Evolutionary conservation across 106 monocot genomes (phyloP), one percentile per base, ranked within the genome.

Genomic region (Platanthera guangdongensis): DNA sequence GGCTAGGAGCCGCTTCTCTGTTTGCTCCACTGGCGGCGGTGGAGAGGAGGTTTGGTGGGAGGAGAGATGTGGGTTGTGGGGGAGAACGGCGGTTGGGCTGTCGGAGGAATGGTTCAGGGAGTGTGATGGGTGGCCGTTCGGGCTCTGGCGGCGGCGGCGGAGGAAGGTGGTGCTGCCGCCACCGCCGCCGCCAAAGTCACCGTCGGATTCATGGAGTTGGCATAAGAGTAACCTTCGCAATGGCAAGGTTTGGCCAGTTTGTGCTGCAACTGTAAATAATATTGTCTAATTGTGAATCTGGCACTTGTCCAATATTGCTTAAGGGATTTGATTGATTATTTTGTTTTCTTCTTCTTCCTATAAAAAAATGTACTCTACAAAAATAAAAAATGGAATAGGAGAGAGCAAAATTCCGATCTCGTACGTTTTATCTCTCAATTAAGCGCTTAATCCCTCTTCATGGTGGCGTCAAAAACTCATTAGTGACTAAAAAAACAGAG

Each of bases 41-140:
- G 47, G 25, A 39, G 62, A 45, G 21, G 47, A 22, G n/a, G 15
- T 48, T 7, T 47, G 72, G 72, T 47, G 72, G 68, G 45, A 46
- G 14, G 45, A 55, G 28, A 0, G 9, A 32, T 47, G 52, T 8
- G 22, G 28, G 5, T 62, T 63, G 50, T 67, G 64, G 51, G 21
- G 54, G 77, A 68, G 51, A 47, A 4, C 9, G 11, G 47, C n/a
- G 71, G 68, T 67, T 47, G 52, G 54, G 45, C 50, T 78, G 16
- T 75, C 81, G 72, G 86, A 93, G 47, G 88, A 90, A 79, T 81
- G 88, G 57, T 75, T 88, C 70, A 12, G 39, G 1, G 71, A 88
- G 52, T 94, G 87, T 46, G 84, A 94, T 14, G 94, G 94, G 45
- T 94, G 94, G 94, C 94, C 94, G 21, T 94, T 94, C 52, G 94